phyloP scores from a whole-genome alignment of 2,329 filamentous ascomycete genomes.

The Claviceps cyperi region DNA sequence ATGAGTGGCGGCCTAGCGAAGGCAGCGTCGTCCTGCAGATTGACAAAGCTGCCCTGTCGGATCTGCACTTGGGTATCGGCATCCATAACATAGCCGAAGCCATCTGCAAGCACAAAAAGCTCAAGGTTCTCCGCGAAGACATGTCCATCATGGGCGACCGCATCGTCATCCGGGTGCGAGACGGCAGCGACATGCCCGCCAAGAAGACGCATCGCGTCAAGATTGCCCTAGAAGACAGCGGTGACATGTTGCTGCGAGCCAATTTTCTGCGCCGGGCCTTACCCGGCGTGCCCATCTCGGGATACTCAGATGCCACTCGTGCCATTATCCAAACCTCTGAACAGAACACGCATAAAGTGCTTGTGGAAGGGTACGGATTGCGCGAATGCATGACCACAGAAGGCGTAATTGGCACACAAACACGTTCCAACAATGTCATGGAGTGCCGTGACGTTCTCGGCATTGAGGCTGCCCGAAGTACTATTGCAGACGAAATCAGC shows the following conservation, averaged over 20 bases:
- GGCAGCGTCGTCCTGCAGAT: constrained; percentile 56
- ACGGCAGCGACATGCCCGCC: constrained; percentile 33
- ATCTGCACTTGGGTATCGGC: constrained; percentile 68
- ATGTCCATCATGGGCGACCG: constrained; percentile 43
- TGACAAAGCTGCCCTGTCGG: constrained; percentile 62
- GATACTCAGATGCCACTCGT: constrained; percentile 71
- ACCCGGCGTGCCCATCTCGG: constrained; percentile 73
- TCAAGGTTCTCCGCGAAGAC: constrained; percentile 58
- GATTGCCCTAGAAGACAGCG: constrained; percentile 25
- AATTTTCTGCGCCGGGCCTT: constrained; percentile 74
- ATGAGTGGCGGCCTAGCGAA: constrained; percentile 67
- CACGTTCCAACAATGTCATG: constrained; percentile 75
- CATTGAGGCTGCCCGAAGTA: constrained; percentile 82
- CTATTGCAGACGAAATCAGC: constrained; percentile 79
- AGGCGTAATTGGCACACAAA: constrained; percentile 66
- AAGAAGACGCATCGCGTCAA: constrained; percentile 35
- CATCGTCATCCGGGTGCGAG: constrained; percentile 59
- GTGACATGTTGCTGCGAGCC: constrained; percentile 54
- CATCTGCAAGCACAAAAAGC: constrained; percentile 68
- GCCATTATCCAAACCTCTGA: constrained; percentile 80
- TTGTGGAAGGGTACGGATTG: constrained; percentile 92
- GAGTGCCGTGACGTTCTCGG: constrained; percentile 78
- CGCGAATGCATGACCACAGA: constrained; percentile 84
- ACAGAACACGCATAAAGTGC: constrained; percentile 51
- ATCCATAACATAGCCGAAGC: constrained; percentile 59